Evolutionary conservation across 768 basidiomycete species (phyloP), one percentile per base, ranked within the genome.

Genomic region (Kwoniella botswanensis): DNA sequence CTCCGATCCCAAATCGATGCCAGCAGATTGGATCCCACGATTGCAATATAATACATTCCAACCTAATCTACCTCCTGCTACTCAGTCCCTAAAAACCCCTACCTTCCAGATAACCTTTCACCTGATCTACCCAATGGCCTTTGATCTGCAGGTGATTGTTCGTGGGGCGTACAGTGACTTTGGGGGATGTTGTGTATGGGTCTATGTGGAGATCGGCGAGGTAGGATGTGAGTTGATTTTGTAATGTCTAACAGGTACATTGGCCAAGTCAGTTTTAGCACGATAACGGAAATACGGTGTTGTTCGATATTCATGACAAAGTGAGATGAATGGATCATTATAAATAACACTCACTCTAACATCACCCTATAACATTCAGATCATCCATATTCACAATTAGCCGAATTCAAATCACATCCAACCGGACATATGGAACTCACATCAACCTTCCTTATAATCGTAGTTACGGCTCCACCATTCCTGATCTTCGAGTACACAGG

Each of bases 401-500:
- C 61, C 4, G 29, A 29, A 29, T 11, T 63, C 41, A 62, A 26
- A 26, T 17, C 21, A 53, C 5, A 53, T 21, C 7, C 13, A 63
- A 24, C 29, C 17, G 26, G 10, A 41, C 22, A 65, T 7, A 9
- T 2, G 24, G 2, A 12, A 74, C 73, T 74, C 66, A 74, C 73
- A 43, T 70, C 70, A 29, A 74, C 73, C 29, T 65, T 74, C 35
- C 73, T 70, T 18, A 74, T 67, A 10, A 74, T 58, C 11, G 73
- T 74, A 46, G 70, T 74, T 7, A 63, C 29, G 4, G 54, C 65
- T 18, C 70, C 70, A 9, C 70, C 70, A 68, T 74, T 74, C 66
- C 70, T 67, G 6, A 74, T 55, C n/a, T 71, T 69, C 11, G 70
- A 71, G 43, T 74, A 74, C 46, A 74, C 73, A 22, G 73, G 73